phyloP scores from a whole-genome alignment of 2,329 filamentous ascomycete genomes.

The Catunica adiposa region DNA sequence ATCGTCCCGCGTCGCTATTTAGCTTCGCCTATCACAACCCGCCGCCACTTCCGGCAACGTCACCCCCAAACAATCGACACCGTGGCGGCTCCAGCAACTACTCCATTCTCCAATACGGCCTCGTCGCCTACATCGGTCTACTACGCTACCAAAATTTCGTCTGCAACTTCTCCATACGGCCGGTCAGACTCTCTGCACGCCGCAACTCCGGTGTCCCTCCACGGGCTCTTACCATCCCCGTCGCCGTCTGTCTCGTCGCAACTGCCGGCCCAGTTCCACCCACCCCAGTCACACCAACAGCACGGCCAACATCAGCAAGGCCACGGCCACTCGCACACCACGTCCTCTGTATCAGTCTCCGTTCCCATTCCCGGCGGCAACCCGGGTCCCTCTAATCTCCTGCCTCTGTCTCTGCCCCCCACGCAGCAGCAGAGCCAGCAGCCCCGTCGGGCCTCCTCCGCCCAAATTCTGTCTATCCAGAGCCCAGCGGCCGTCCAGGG shows the following conservation, averaged over 20 bases:
- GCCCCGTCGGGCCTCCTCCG: constrained; percentile 37
- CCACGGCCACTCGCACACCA: constrained; percentile 2
- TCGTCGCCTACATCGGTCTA: constrained; percentile 3
- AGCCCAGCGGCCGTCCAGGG: constrained; percentile 54
- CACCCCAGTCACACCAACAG: neutral
- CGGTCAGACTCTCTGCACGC: neutral
- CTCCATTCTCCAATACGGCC: neutral
- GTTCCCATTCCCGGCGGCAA: constrained; percentile 3
- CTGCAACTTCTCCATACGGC: neutral
- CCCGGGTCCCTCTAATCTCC: constrained; percentile 7
- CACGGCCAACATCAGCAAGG: constrained; percentile 1
- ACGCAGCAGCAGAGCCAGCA: constrained; percentile 18
- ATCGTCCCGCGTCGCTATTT: neutral
- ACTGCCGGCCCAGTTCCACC: neutral
- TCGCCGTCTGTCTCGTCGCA: neutral
- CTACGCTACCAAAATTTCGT: neutral
- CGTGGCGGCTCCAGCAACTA: neutral
- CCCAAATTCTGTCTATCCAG: constrained; percentile 44
- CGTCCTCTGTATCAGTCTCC: constrained; percentile 3
- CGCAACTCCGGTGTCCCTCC: neutral
- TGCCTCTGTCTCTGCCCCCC: constrained; percentile 20
- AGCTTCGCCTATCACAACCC: neutral
- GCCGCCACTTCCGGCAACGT: neutral
- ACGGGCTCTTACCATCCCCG: neutral
- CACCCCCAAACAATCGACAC: neutral